Evolutionary conservation across 306 rosid genomes (phyloP), one percentile per base, ranked within the genome.

Genomic region (Dalbergia cultrata): DNA sequence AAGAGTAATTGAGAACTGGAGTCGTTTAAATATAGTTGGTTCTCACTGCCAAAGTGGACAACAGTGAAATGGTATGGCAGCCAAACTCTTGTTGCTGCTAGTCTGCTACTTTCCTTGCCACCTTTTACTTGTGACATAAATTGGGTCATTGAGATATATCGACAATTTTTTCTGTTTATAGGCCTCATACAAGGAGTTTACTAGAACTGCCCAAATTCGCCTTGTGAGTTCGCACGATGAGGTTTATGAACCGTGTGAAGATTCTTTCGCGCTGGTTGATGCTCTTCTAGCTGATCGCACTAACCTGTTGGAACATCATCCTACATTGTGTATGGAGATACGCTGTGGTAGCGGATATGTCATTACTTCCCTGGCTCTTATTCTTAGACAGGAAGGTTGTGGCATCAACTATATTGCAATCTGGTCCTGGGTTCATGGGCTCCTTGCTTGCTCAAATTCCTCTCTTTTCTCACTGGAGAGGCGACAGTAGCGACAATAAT

Each of bases 271-370:
- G 4, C 87, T 96, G 19, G 99, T 91, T 21, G 98, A 95, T 78
- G 99, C 98, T 16, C 97, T 95, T 80, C 88, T 95, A 57, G 94
- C 99, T 1, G 99, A 95, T 44, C 81, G 89, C 76, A 66, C 73
- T 4, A 87, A 88, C 86, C 77, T 95, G 66, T 66, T 92, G 79
- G 85, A 88, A 52, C 98, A 91, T 50, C 73, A 67, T 16, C 98
- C 99, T 14, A 22, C 75, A 21, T 44, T 95, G 69, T 95, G 98
- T 70, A 71, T 95, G 89, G 98, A 96, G 86, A 86, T 96, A 78
- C 97, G 99, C 56, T 92, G 94, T 78, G 99, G 99, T 3, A 96
- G 99, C 71, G 98, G 99, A 66, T 93, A 96, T 81, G 94, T 93
- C 56, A 90, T 96, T 69, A 90, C 99, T 64, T 96, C 99, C 58